phyloP scores from a whole-genome alignment of 2,329 filamentous ascomycete genomes.

The Claviceps paspali region DNA sequence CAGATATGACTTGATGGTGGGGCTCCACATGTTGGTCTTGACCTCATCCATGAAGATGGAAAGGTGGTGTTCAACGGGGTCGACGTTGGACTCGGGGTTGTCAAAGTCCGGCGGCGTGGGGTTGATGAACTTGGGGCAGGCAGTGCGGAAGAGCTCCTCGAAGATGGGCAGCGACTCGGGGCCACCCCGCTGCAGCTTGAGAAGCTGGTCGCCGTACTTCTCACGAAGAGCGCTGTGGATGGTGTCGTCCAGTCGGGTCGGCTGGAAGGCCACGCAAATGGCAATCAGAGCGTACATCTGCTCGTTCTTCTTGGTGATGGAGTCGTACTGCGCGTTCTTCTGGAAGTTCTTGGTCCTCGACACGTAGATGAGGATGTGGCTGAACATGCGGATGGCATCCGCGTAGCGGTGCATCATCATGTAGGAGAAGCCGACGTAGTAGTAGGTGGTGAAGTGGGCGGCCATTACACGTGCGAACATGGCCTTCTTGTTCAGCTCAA shows the following conservation, averaged over 20 bases:
- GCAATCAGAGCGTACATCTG: slow-evolving; percentile 99
- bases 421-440: slow-evolving; percentile 99
- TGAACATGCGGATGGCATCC: slow-evolving; percentile 99
- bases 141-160: slow-evolving; percentile 91
- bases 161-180: slow-evolving; percentile 92
- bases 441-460: slow-evolving; percentile 98
- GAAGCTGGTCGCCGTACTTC: slow-evolving; percentile 98
- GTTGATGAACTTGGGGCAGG: slow-evolving; percentile 99
- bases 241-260: slow-evolving; percentile 92
- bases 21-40: slow-evolving; percentile 97
- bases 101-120: slow-evolving; percentile 96
- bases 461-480: slow-evolving; percentile 99
- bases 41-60: slow-evolving; percentile 99
- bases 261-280: slow-evolving; percentile 97
- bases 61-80: slow-evolving; percentile 94
- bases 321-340: slow-evolving; percentile 96
- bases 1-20: slow-evolving; percentile 94
- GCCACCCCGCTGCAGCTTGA: slow-evolving; percentile 89
- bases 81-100: slow-evolving; percentile 87
- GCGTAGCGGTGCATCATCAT: slow-evolving; percentile 99
- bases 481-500: slow-evolving; percentile 99
- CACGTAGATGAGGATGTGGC: slow-evolving; percentile 98
- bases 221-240: slow-evolving; percentile 96
- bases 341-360: slow-evolving; percentile 99
- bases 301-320: slow-evolving; percentile 99